These are phyloP conservation scores for Trichophyton benhamiae DNA, from an alignment of 2,329 filamentous ascomycete species.

Conservation along the genomic window DNA sequence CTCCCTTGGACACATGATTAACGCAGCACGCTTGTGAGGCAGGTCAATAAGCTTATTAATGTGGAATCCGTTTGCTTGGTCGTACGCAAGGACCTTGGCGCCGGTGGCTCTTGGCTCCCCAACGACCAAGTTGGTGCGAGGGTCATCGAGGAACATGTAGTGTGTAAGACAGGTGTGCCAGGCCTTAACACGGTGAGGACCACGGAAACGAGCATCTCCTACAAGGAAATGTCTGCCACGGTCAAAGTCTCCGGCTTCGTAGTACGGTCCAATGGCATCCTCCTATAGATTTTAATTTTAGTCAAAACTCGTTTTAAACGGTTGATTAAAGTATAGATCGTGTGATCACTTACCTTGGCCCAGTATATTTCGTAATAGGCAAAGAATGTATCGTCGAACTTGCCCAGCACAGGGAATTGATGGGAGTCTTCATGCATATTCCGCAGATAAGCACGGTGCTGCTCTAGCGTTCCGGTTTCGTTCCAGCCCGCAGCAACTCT, in stretches of 20 bases:
- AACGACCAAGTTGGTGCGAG: conserved; percentile 42
- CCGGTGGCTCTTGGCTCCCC: conserved; percentile 61
- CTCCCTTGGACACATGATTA: conserved; percentile 52
- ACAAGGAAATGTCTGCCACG: conserved; percentile 50
- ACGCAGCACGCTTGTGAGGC: conserved; percentile 57
- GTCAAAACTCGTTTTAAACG: not conserved
- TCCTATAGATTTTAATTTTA: conserved; percentile 28
- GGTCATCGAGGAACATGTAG: conserved; percentile 48
- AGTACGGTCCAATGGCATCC: conserved; percentile 49
- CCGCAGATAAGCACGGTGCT: conserved; percentile 60
- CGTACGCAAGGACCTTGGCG: conserved; percentile 58
- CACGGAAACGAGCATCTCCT: conserved; percentile 44
- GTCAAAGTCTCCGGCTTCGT: conserved; percentile 44
- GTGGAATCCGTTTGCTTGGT: conserved; percentile 60
- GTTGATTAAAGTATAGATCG: not conserved
- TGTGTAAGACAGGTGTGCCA: conserved; percentile 49
- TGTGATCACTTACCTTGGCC: conserved; percentile 43
- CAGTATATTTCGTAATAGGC: conserved; percentile 74
- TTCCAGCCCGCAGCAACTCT: conserved; percentile 72
- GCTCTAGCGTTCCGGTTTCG: conserved; percentile 60
- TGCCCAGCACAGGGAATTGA: conserved; percentile 55
- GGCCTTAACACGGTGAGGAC: conserved; percentile 43
- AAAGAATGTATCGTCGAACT: conserved; percentile 59
- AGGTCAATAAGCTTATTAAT: conserved; percentile 61
- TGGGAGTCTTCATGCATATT: conserved; percentile 60